Evolutionary conservation across 371 early-diverging fungal species (phyloP).

Genomic region (Rhizopus stolonifer): DNA sequence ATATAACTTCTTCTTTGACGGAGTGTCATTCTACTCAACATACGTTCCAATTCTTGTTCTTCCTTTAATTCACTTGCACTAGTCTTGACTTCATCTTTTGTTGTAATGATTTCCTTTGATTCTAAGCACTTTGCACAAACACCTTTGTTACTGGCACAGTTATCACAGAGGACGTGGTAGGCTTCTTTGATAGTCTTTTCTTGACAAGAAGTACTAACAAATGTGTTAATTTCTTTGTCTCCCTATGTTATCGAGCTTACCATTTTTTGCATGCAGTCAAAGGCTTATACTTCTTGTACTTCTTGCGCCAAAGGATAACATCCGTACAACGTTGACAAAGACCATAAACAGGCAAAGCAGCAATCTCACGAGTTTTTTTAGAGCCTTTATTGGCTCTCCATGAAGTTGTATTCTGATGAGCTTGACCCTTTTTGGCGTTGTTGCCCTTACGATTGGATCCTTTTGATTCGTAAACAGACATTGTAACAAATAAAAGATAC

Average conservation of each 20-base stretch:
- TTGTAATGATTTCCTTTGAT: constrained; percentile 65
- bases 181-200: constrained; percentile 89
- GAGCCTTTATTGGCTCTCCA: constrained; percentile 88
- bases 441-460: constrained; percentile 56
- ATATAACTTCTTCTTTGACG: constrained; percentile 85
- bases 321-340: constrained; percentile 90
- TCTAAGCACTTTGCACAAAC: constrained; percentile 95
- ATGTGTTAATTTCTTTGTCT: too few relatives aligned
- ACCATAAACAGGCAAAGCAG: constrained; percentile 80
- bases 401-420: constrained; percentile 87
- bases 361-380: constrained; percentile 74
- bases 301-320: constrained; percentile 88
- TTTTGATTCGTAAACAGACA: constrained; percentile 41
- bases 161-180: constrained; percentile 92
- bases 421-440: constrained; percentile 76
- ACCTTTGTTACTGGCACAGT: constrained; percentile 75
- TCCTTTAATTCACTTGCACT: constrained; percentile 61
- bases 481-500: not conserved
- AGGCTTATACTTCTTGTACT: constrained; percentile 96
- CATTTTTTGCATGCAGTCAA: constrained; percentile 89
- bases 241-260: too few relatives aligned
- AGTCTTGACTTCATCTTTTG: constrained; percentile 58
- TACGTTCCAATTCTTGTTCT: constrained; percentile 69
- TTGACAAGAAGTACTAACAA: constrained; percentile 62
- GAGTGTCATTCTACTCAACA: constrained; percentile 76